phyloP scores from a whole-genome alignment of 257 asterid genomes.

The Nicotiana otophora region DNA sequence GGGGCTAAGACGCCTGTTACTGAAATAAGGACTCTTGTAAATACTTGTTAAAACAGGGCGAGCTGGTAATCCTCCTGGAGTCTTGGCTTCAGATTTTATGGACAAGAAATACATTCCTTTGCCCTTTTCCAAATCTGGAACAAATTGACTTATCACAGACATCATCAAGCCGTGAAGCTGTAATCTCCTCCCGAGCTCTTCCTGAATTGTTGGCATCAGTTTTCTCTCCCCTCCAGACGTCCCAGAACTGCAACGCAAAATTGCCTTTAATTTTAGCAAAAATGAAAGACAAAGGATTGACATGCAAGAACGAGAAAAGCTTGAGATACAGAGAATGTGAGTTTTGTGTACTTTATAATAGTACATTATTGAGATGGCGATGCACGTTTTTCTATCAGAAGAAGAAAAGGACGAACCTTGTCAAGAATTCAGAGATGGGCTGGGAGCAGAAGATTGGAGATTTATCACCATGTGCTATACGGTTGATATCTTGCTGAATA shows the following conservation, averaged over 20 bases:
- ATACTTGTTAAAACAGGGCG: constrained; percentile 6
- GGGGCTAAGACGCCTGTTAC: not conserved
- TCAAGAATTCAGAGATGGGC: constrained; percentile 38
- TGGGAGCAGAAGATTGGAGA: constrained; percentile 30
- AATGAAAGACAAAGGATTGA: not conserved
- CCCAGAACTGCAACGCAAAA: not conserved
- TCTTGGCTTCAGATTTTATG: not conserved
- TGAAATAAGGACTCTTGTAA: not conserved
- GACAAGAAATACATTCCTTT: constrained; percentile 10
- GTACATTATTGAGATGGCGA: not conserved
- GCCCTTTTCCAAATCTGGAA: constrained; percentile 6
- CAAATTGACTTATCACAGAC: constrained; percentile 8
- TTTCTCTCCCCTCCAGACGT: not conserved
- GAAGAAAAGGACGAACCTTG: constrained; percentile 13
- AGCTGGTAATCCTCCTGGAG: constrained; percentile 13
- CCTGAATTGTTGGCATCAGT: not conserved
- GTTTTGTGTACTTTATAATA: not conserved
- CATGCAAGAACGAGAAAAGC: not conserved
- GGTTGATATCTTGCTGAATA: constrained; percentile 24
- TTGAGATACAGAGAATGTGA: not conserved
- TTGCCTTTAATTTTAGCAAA: not conserved
- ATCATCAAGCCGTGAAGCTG: not conserved
- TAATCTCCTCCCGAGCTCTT: constrained; percentile 5
- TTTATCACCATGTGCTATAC: constrained; percentile 29
- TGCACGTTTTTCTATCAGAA: not conserved